These are phyloP conservation scores for Penicillium verrucosum DNA, from an alignment of 2,329 filamentous ascomycete species.

Conservation along the genomic window DNA sequence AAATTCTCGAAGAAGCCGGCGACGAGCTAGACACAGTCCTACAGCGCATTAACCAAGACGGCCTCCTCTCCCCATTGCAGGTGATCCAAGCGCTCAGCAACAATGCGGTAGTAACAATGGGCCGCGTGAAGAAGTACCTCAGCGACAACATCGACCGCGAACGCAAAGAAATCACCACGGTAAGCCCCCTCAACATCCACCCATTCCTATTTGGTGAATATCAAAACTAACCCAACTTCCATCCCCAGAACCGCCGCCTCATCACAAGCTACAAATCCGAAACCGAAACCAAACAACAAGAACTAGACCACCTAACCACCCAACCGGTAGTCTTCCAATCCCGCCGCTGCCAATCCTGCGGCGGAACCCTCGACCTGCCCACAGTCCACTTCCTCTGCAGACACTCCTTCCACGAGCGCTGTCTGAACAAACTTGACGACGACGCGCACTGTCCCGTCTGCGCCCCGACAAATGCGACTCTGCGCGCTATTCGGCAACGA, in stretches of 20 bases:
- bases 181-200: slow-evolving; percentile 23
- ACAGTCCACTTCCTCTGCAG: slow-evolving; percentile 96
- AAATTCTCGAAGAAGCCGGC: slow-evolving; percentile 80
- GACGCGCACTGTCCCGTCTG: slow-evolving; percentile 83
- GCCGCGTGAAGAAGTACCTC: slow-evolving; percentile 92
- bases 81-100: slow-evolving; percentile 86
- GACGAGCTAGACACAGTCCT: slow-evolving; percentile 79
- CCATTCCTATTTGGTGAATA: background rate
- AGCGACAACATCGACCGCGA: slow-evolving; percentile 85
- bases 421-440: slow-evolving; percentile 66
- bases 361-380: slow-evolving; percentile 74
- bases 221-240: slow-evolving; percentile 31
- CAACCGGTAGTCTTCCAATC: slow-evolving; percentile 89
- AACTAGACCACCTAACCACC: slow-evolving; percentile 71
- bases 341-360: slow-evolving; percentile 81
- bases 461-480: slow-evolving; percentile 77
- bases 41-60: slow-evolving; percentile 81
- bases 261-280: slow-evolving; percentile 81
- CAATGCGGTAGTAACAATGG: slow-evolving; percentile 88
- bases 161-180: slow-evolving; percentile 73
- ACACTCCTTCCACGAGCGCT: slow-evolving; percentile 92
- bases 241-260: slow-evolving; percentile 65
- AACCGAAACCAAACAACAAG: slow-evolving; percentile 72
- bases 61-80: slow-evolving; percentile 91
- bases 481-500: slow-evolving; percentile 77